phyloP scores from a whole-genome alignment of 495 filamentous ascomycete species.

The Parachaetomium inaequale region DNA sequence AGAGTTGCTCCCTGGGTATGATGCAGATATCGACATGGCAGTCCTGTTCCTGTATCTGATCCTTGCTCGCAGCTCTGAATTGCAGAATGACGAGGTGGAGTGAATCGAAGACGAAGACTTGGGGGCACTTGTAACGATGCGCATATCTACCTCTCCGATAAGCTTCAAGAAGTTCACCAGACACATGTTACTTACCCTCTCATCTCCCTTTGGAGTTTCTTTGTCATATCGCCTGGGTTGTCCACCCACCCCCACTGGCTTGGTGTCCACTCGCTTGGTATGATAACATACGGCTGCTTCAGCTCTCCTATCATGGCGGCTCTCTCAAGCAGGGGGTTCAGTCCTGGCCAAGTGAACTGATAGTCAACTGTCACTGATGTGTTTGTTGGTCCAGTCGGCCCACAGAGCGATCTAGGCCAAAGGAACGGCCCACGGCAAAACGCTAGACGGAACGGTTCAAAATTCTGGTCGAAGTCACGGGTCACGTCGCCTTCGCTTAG shows the following conservation, averaged over 20 bases:
- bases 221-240: not conserved
- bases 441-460: slow-evolving; percentile 9
- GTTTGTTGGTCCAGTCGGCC: slow-evolving; percentile 10
- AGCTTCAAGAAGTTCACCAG: not conserved
- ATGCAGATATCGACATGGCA: slow-evolving; percentile 5
- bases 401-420: slow-evolving; percentile 7
- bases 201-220: not conserved
- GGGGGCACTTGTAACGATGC: not conserved
- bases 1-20: slow-evolving; percentile 1
- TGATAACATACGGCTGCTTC: slow-evolving; percentile 6
- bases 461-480: slow-evolving; percentile 7
- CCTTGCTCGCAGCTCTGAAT: not conserved
- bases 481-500: slow-evolving; percentile 5
- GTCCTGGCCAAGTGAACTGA: slow-evolving; percentile 4
- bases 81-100: not conserved
- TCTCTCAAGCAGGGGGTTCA: slow-evolving; percentile 5
- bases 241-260: not conserved
- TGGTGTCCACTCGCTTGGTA: not conserved
- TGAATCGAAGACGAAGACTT: not conserved
- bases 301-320: slow-evolving; percentile 2
- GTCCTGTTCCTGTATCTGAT: not conserved
- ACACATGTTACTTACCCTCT: not conserved
- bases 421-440: not conserved
- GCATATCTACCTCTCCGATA: not conserved
- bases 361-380: slow-evolving; percentile 9